A percentile compares a stretch with the other conserved stretches of the same genome.
Conservation (phyloP, 176 grass and related monocot species). For the Triticum urartu region DNA sequence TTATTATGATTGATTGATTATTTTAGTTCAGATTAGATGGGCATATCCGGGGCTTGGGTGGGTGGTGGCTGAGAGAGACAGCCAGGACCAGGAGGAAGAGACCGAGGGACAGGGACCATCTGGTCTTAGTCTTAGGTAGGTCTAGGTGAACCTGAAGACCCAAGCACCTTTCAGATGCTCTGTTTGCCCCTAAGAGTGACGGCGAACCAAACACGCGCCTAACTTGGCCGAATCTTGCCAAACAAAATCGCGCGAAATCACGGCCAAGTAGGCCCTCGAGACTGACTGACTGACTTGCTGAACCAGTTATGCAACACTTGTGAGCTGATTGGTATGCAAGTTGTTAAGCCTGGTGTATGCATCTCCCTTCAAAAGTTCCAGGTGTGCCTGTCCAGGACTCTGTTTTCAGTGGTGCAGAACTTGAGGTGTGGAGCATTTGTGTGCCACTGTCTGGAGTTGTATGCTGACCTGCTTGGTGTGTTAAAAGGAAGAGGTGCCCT, state of each 20-base stretch:
- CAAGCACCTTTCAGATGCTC: conserved; percentile 16
- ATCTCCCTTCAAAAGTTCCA: background rate
- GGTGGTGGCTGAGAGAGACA: background rate
- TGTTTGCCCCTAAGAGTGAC: background rate
- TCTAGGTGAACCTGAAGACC: conserved; percentile 44
- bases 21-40: background rate
- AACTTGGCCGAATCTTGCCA: background rate
- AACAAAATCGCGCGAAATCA: background rate
- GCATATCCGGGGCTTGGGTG: background rate
- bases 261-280: background rate
- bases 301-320: background rate
- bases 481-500: background rate
- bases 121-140: conserved; percentile 27
- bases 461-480: background rate
- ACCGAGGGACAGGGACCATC: background rate
- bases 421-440: background rate
- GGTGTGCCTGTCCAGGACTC: background rate
- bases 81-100: background rate
- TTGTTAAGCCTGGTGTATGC: background rate
- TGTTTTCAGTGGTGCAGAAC: background rate
- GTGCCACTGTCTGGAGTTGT: background rate
- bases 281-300: background rate
- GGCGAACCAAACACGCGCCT: background rate
- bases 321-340: background rate
- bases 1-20: background rate